These are phyloP conservation scores for Dioscorea cayenensis DNA, from an alignment of 116 monocot genomes.

Conservation along the genomic window DNA sequence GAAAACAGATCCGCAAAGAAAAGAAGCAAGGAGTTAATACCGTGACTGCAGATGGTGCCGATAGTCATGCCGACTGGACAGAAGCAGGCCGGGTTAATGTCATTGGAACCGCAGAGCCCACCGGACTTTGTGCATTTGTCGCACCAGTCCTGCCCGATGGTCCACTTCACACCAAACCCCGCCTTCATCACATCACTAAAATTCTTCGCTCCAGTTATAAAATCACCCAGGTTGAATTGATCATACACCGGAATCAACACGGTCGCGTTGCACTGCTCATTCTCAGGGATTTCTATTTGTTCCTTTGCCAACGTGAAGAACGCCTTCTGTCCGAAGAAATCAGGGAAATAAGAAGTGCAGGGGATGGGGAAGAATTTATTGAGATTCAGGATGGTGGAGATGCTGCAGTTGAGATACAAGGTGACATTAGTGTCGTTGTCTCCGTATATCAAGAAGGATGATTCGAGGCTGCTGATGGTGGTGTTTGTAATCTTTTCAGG, in stretches of 20 bases:
- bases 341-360: background rate
- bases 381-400: no score
- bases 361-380: background rate
- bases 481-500: background rate
- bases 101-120: background rate
- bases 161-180: background rate
- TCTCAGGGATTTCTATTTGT: background rate
- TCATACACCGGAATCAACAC: background rate
- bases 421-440: slow-evolving; percentile 1
- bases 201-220: no score
- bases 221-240: no score
- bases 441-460: background rate
- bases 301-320: background rate
- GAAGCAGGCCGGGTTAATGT: background rate
- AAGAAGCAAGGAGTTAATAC: no score
- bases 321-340: background rate
- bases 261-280: background rate
- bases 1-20: no score
- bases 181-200: background rate
- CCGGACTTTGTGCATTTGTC: background rate
- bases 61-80: background rate
- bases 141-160: background rate
- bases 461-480: background rate
- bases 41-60: no score
- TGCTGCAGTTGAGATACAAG: slow-evolving; percentile 3